These are phyloP conservation scores for Fraxinus xanthoxyloides DNA, from an alignment of 305 asterid species.

Conservation along the genomic window DNA sequence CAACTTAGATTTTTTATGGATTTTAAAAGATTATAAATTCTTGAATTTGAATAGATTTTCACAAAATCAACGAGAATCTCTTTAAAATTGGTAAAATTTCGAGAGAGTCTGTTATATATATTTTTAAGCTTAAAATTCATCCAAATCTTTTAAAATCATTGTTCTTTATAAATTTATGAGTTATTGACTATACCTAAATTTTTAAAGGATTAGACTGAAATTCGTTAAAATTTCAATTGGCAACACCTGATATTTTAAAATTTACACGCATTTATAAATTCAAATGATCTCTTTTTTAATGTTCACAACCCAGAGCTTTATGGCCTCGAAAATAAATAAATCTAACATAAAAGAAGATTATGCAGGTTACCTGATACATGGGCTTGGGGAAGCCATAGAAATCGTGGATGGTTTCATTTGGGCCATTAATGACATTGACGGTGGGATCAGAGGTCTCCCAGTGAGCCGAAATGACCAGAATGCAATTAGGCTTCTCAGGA, in stretches of 20 bases:
- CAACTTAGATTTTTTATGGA: neutral
- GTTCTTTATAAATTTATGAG: neutral
- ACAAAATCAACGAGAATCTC: neutral
- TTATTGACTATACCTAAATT: neutral
- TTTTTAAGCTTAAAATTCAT: neutral
- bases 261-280: neutral
- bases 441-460: conserved; percentile 78
- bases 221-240: neutral
- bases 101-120: too few species aligned
- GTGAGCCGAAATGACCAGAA: conserved; percentile 66
- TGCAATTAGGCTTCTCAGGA: conserved; percentile 50
- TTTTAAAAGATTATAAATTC: neutral
- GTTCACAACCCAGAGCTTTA: neutral
- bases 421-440: conserved; percentile 54
- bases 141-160: neutral
- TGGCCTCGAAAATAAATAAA: neutral
- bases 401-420: conserved; percentile 61
- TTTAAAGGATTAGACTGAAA: too few species aligned
- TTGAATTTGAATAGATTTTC: neutral
- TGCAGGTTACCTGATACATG: conserved; percentile 53
- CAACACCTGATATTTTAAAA: too few species aligned
- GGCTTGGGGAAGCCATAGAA: conserved; percentile 71
- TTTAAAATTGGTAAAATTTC: neutral
- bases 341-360: neutral
- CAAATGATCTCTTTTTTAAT: neutral